These are phyloP conservation scores for Metschnikowia cubensis DNA, from an alignment of 805 yeast species.

Conservation along the genomic window DNA sequence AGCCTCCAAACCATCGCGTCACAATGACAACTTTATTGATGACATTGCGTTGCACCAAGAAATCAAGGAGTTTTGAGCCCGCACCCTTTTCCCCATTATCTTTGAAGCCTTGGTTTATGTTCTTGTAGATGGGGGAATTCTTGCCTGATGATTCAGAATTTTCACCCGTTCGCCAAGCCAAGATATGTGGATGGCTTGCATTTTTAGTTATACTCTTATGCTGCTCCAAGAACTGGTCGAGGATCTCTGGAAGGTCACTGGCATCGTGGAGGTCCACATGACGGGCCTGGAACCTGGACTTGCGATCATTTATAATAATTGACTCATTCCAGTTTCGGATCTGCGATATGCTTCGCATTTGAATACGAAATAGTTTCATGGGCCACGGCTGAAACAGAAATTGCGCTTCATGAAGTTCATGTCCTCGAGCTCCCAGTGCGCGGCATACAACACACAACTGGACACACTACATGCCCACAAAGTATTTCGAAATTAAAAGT, in stretches of 20 bases:
- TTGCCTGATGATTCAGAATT: conserved; percentile 20
- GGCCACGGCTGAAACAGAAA: background rate
- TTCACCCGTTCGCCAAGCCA: conserved; percentile 59
- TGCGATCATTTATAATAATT: conserved; percentile 39
- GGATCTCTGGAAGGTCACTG: conserved; percentile 39
- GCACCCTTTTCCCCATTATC: conserved; percentile 80
- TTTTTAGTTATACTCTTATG: conserved; percentile 47
- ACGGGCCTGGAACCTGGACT: conserved; percentile 67
- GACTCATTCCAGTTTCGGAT: conserved; percentile 31
- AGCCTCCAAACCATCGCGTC: conserved; percentile 81
- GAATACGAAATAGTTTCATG: conserved; percentile 2
- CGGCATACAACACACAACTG: background rate
- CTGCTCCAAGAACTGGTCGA: conserved; percentile 38
- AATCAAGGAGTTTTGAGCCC: conserved; percentile 52
- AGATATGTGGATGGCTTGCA: conserved; percentile 70
- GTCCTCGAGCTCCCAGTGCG: background rate
- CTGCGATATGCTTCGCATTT: conserved; percentile 3
- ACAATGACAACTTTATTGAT: conserved; percentile 62
- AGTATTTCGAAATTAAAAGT: too few species aligned
- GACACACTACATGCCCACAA: background rate
- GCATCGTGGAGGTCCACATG: conserved; percentile 38
- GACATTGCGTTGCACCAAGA: conserved; percentile 46
- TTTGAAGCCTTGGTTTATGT: conserved; percentile 53
- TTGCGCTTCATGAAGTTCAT: background rate
- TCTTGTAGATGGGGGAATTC: conserved; percentile 9